phyloP scores from a whole-genome alignment of 2,329 filamentous ascomycete genomes.

The Beauveria asiatica region DNA sequence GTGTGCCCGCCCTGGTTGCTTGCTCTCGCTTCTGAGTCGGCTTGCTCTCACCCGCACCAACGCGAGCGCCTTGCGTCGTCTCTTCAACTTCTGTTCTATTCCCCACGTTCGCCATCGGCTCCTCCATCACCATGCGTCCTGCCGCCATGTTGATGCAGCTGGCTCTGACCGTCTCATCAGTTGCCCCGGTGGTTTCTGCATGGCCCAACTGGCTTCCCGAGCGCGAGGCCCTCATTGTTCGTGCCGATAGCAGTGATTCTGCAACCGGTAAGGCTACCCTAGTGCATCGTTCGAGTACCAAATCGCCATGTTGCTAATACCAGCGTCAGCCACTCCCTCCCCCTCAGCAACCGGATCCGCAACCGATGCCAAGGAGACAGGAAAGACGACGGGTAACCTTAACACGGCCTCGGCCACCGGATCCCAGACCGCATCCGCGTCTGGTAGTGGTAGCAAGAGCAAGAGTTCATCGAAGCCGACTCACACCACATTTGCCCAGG shows the following conservation, averaged over 20 bases:
- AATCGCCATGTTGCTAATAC: not conserved
- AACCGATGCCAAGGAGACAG: slow-evolving; percentile 5
- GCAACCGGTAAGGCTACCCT: slow-evolving; percentile 11
- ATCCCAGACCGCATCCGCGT: slow-evolving; percentile 17
- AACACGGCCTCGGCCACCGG: slow-evolving; percentile 27
- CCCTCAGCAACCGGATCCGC: slow-evolving; percentile 1
- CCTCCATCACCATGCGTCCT: slow-evolving; percentile 37
- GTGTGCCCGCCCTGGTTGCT: not conserved
- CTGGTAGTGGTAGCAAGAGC: slow-evolving; percentile 21
- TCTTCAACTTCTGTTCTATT: not conserved
- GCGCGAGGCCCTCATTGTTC: slow-evolving; percentile 43
- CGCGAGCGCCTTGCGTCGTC: not conserved
- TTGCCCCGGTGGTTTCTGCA: slow-evolving; percentile 42
- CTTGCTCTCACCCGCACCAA: not conserved
- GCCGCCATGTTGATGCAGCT: slow-evolving; percentile 37
- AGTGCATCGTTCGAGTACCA: not conserved
- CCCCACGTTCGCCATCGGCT: not conserved
- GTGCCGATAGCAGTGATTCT: slow-evolving; percentile 31
- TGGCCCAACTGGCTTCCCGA: slow-evolving; percentile 51
- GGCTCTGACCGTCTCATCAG: slow-evolving; percentile 41
- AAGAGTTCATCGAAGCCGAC: slow-evolving; percentile 14
- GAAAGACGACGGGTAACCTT: slow-evolving; percentile 26
- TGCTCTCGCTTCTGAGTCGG: not conserved
- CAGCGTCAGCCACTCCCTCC: not conserved
- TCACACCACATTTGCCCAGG: slow-evolving; percentile 35